Evolutionary conservation across 257 asterid genomes (phyloP).

Genomic region (Scutellaria barbata): DNA sequence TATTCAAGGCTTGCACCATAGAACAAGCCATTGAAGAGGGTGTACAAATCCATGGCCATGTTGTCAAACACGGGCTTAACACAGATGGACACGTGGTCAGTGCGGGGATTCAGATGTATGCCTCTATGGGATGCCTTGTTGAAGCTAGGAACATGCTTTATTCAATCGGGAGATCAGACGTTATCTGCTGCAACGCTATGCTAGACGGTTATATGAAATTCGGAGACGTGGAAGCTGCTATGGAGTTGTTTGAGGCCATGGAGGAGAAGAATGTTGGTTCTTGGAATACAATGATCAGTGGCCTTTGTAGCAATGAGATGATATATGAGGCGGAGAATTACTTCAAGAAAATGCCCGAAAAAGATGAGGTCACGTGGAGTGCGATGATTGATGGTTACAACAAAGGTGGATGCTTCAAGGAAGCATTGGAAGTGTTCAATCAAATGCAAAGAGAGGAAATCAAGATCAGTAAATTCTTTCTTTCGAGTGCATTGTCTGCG

Average conservation of each 20-base stretch:
- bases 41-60: slow-evolving; percentile 45
- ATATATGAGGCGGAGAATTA: slow-evolving; percentile 43
- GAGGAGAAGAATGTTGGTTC: slow-evolving; percentile 42
- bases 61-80: slow-evolving; percentile 41
- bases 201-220: slow-evolving; percentile 52
- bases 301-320: slow-evolving; percentile 44
- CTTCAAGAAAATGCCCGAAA: slow-evolving; percentile 48
- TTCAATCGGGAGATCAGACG: slow-evolving; percentile 38
- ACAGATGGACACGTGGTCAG: slow-evolving; percentile 43
- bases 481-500: slow-evolving; percentile 47
- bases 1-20: slow-evolving; percentile 49
- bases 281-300: slow-evolving; percentile 55
- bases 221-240: slow-evolving; percentile 41
- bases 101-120: slow-evolving; percentile 56
- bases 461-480: slow-evolving; percentile 35
- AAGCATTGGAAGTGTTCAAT: slow-evolving; percentile 54
- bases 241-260: slow-evolving; percentile 43
- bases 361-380: slow-evolving; percentile 58
- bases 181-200: slow-evolving; percentile 59
- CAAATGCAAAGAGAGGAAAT: slow-evolving; percentile 48
- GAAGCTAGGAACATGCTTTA: slow-evolving; percentile 48
- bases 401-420: slow-evolving; percentile 36
- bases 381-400: slow-evolving; percentile 54
- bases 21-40: slow-evolving; percentile 43
- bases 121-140: slow-evolving; percentile 37